Base-by-base conservation (phyloP, 208 protist species). In the Trichomonas tenax region DNA sequence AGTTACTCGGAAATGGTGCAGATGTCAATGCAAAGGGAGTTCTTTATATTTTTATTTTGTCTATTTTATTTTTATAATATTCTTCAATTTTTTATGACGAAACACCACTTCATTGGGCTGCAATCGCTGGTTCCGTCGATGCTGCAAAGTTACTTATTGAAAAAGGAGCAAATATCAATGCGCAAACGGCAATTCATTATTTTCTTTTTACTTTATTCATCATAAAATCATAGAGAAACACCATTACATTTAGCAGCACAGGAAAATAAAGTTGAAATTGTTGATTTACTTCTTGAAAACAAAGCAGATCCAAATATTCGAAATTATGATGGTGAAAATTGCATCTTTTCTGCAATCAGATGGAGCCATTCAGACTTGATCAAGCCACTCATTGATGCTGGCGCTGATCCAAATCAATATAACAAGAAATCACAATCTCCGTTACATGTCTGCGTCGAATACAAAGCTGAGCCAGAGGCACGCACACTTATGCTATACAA, bases 91-190 rank as follows among this genome's bases (percentile, higher is more conserved):
- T 72, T 72, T 26, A 72, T n/a, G 58, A 72, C 58, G 86, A 93
- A 93, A 93, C 86, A 58, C 44, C 86, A 26, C 44, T 93, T 38
- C 86, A 93, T 51, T 93, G 86, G 86, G 86, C 86, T 38, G 86
- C 86, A 38, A 93, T 93, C 38, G 45, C 41, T 51, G 86, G 44
- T 26, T 51, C 44, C 34, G 26, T 93, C 15, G 86, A 93, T 48
- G 86, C 86, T 31, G 44, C 86, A 51, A 93, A 93, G 26, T 26
- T 93, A 48, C 86, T 93, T 93, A 9, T 93, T 51, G 44, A 93
- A 93, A 93, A 51, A 93, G 44, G 44, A 0, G 86, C 40, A 38
- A 15, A 51, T 93, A 38, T 93, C 21, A 51, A 48, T 93, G 40
- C 44, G 17, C 86, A 51, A 93, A 51, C 40, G 34, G 86, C 23